Percentiles rank a stretch among this genome's conserved stretches.
phyloP scores from a whole-genome alignment of 805 yeast genomes.

The Priceomyces fermenticarens region DNA sequence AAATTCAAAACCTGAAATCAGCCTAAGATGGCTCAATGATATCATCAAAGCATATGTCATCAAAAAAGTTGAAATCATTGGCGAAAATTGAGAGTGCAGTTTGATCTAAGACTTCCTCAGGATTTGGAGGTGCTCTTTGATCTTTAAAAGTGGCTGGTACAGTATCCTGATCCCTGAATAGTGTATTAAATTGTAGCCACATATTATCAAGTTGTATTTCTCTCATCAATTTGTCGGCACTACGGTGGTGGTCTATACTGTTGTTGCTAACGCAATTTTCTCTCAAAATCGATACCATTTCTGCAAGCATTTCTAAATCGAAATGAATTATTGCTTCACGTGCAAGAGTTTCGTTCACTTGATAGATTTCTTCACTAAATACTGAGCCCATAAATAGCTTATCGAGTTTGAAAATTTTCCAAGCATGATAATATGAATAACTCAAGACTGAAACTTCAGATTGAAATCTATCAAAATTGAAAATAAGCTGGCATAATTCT shows the following conservation, averaged over 20 bases:
- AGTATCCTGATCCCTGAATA: constrained; percentile 4
- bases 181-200: constrained; percentile 10
- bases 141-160: constrained; percentile 4
- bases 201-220: constrained; percentile 11
- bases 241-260: not conserved
- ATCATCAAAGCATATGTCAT: constrained; percentile 2
- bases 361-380: not conserved
- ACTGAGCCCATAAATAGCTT: constrained; percentile 2
- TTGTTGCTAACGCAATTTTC: constrained; percentile 5
- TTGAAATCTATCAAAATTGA: not conserved
- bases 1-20: too few relatives aligned
- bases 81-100: constrained; percentile 1
- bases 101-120: not conserved
- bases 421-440: constrained; percentile 35
- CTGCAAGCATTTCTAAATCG: not conserved
- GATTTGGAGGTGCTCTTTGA: not conserved
- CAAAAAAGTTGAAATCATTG: constrained; percentile 4
- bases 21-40: not conserved
- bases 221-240: not conserved
- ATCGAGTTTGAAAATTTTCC: constrained; percentile 23
- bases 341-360: not conserved
- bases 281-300: not conserved
- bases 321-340: not conserved
- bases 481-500: not conserved
- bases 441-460: constrained; percentile 10